Conservation (phyloP, 2,329 filamentous ascomycete genomes). For the Neofusicoccum sp. region DNA sequence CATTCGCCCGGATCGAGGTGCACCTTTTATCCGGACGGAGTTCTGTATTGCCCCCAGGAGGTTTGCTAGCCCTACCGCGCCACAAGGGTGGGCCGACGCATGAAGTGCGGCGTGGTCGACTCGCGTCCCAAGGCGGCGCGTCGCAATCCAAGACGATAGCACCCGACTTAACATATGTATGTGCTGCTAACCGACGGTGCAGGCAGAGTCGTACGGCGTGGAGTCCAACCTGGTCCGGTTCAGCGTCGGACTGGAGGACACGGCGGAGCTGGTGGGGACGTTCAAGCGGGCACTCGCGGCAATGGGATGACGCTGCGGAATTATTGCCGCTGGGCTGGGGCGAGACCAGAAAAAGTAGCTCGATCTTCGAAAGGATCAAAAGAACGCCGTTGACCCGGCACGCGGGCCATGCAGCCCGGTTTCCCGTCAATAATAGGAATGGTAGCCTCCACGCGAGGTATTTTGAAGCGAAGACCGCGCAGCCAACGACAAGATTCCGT, state of each 20-base stretch:
- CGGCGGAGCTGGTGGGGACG: constrained; percentile 59
- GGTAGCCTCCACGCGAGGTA: not conserved
- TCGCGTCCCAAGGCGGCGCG: not conserved
- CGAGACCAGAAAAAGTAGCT: constrained; percentile 9
- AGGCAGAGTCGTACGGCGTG: constrained; percentile 75
- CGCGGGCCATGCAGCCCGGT: not conserved
- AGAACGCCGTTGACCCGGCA: constrained; percentile 9
- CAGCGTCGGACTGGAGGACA: constrained; percentile 86
- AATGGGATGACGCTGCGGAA: constrained; percentile 27
- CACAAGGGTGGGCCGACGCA: constrained; percentile 1
- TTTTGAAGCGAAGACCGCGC: not conserved
- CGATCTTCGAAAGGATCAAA: constrained; percentile 15
- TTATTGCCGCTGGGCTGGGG: not conserved
- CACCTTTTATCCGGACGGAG: not conserved
- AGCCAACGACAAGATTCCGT: no score
- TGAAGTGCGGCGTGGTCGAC: not conserved
- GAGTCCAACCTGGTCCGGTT: constrained; percentile 77
- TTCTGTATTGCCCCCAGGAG: not conserved
- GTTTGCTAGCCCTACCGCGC: constrained; percentile 7
- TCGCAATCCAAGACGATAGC: not conserved
- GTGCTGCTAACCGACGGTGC: constrained; percentile 6
- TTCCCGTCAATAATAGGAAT: constrained; percentile 2
- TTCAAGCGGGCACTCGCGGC: constrained; percentile 71
- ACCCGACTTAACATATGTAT: not conserved
- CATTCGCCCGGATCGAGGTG: not conserved